Evolutionary conservation across 2,329 filamentous ascomycete genomes (phyloP).

Genomic region (Exutisphaerella laricina): DNA sequence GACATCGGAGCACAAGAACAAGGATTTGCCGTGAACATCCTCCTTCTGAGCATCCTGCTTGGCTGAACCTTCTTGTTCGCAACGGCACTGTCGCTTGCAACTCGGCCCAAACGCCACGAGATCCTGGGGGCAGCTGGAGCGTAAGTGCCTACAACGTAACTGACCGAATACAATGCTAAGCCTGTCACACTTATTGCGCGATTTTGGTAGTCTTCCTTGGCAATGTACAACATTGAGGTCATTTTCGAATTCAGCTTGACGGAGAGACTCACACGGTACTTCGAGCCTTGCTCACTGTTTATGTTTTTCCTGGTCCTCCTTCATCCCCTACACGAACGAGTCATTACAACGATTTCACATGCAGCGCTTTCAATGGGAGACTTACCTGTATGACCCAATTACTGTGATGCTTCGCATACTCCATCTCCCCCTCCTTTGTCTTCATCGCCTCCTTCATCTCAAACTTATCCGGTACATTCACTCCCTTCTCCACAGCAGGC

Average conservation of each 20-base stretch:
- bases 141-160: neutral
- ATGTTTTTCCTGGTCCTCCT: conserved; percentile 37
- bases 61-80: conserved; percentile 27
- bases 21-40: neutral
- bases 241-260: too few species aligned
- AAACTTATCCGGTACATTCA: conserved; percentile 35
- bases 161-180: neutral
- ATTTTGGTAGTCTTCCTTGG: conserved; percentile 20
- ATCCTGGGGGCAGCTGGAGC: conserved; percentile 25
- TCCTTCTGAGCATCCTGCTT: conserved; percentile 19
- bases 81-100: conserved; percentile 23
- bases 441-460: conserved; percentile 37
- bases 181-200: conserved; percentile 16
- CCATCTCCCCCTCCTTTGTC: conserved; percentile 35
- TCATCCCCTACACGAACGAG: conserved; percentile 35
- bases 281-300: too few species aligned
- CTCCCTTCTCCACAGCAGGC: conserved; percentile 30
- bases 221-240: too few species aligned
- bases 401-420: conserved; percentile 35
- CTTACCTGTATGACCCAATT: conserved; percentile 33
- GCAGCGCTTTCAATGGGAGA: too few species aligned
- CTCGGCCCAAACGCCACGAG: conserved; percentile 25
- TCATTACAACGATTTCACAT: too few species aligned
- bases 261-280: too few species aligned
- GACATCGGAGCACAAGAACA: neutral